Conservation (phyloP, 371 early-diverging fungal species). For the Mortierella sp. region DNA sequence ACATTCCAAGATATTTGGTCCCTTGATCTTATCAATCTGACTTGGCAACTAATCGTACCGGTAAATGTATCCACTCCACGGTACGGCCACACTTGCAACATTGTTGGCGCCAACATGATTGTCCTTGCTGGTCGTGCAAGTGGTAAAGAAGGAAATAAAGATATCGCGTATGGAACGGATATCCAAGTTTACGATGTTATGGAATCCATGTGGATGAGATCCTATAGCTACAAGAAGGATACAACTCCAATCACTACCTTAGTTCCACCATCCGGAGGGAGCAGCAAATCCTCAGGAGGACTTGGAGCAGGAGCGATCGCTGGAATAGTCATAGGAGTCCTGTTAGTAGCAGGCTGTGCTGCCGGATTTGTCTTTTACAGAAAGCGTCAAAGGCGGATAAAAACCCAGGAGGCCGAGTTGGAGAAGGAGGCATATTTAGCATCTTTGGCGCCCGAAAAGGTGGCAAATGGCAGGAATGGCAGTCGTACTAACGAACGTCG, state of each 20-base stretch:
- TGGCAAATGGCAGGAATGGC: background rate
- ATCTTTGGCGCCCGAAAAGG: slow-evolving; percentile 19
- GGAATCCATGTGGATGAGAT: slow-evolving; percentile 15
- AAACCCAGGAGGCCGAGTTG: slow-evolving; percentile 35
- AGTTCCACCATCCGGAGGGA: too few relatives aligned
- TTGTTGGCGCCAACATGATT: slow-evolving; percentile 51
- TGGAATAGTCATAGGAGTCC: slow-evolving; percentile 23
- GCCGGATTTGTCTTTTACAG: slow-evolving; percentile 20
- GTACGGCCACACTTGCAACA: slow-evolving; percentile 33
- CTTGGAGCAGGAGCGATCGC: slow-evolving; percentile 20
- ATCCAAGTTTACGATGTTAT: slow-evolving; percentile 44
- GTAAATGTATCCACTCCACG: slow-evolving; percentile 8
- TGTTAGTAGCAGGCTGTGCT: slow-evolving; percentile 2
- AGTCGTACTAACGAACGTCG: slow-evolving; percentile 5
- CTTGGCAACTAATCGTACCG: slow-evolving; percentile 33
- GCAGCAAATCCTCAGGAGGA: background rate
- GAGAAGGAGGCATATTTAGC: slow-evolving; percentile 36
- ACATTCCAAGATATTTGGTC: slow-evolving; percentile 34
- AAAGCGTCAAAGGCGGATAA: slow-evolving; percentile 26
- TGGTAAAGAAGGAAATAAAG: background rate
- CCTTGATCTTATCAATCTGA: slow-evolving; percentile 38
- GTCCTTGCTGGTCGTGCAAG: slow-evolving; percentile 34
- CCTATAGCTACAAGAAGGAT: slow-evolving; percentile 31
- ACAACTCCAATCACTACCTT: slow-evolving; percentile 18
- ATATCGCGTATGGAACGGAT: slow-evolving; percentile 18